Conservation (phyloP, 441 rosid species). For the Omphalea diandra region DNA sequence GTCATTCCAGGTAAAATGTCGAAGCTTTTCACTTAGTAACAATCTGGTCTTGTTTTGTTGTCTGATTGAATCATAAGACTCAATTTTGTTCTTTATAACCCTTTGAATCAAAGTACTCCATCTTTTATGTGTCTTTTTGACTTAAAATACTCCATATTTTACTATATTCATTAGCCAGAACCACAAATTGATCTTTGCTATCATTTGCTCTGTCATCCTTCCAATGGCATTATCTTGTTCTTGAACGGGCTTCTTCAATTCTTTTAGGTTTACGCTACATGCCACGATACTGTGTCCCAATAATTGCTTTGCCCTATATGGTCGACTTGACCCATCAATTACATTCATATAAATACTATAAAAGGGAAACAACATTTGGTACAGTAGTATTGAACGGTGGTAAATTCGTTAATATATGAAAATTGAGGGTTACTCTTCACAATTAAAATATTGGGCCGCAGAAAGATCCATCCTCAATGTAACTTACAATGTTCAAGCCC, state of each 20-base stretch:
- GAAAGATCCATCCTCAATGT: too few species aligned
- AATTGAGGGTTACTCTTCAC: too few species aligned
- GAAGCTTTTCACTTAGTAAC: constrained; percentile 13
- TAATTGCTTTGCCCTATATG: background rate
- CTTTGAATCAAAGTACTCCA: background rate
- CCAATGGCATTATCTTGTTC: too few species aligned
- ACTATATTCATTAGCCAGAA: background rate
- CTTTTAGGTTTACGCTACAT: too few species aligned
- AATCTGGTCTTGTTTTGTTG: constrained; percentile 13
- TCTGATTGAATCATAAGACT: constrained; percentile 10
- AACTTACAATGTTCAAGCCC: too few species aligned
- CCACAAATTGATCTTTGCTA: background rate
- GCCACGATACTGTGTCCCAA: too few species aligned
- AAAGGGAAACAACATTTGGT: too few species aligned
- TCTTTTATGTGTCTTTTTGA: background rate
- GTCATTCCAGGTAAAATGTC: constrained; percentile 75
- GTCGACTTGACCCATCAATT: constrained; percentile 15
- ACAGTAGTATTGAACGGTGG: too few species aligned
- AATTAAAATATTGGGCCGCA: too few species aligned
- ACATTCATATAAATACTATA: too few species aligned
- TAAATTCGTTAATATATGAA: too few species aligned
- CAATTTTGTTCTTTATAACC: background rate
- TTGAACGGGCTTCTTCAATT: too few species aligned
- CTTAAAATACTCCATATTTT: background rate
- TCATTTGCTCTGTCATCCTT: constrained; percentile 10